A percentile compares a stretch with the other conserved stretches of the same genome.
These are phyloP conservation scores for Magnusiomyces clavatus DNA, from an alignment of 1,139 yeast species.

Conservation along the genomic window DNA sequence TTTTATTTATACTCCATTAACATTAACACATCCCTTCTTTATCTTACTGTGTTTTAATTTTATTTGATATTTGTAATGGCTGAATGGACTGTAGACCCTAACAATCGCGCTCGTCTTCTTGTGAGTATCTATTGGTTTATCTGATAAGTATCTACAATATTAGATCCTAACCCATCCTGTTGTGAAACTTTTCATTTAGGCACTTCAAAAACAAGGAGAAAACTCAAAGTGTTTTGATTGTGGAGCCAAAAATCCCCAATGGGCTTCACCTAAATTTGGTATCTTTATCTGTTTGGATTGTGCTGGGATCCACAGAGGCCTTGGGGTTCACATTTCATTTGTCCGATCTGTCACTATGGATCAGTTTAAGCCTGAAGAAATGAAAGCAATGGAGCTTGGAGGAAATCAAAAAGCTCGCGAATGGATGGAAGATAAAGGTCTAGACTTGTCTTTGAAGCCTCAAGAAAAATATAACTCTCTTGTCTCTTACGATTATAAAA, in stretches of 20 bases:
- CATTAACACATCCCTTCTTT: neutral
- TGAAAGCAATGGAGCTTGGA: slow-evolving; percentile 85
- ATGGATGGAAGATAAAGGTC: slow-evolving; percentile 65
- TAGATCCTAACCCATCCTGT: neutral
- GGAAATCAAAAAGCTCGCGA: slow-evolving; percentile 85
- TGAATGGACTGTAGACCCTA: slow-evolving; percentile 85
- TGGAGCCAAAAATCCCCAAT: slow-evolving; percentile 87
- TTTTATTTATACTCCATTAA: no score
- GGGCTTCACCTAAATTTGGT: slow-evolving; percentile 97
- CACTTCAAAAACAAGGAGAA: slow-evolving; percentile 69
- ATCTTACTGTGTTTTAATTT: neutral
- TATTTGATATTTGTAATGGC: slow-evolving; percentile 14
- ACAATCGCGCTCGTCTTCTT: slow-evolving; percentile 73
- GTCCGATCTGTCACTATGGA: slow-evolving; percentile 91
- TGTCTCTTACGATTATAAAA: slow-evolving; percentile 92
- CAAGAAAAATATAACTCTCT: slow-evolving; percentile 75
- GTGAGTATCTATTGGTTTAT: slow-evolving; percentile 9
- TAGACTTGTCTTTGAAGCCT: slow-evolving; percentile 57
- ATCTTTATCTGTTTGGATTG: slow-evolving; percentile 90
- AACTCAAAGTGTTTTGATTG: slow-evolving; percentile 88
- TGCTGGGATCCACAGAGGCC: slow-evolving; percentile 92
- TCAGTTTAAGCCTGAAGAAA: slow-evolving; percentile 83
- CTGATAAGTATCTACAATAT: neutral
- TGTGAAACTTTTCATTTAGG: slow-evolving; percentile 21
- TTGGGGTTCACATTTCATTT: slow-evolving; percentile 94